Conservation (phyloP, 2,329 filamentous ascomycete genomes). For the Beauveria sp. region DNA sequence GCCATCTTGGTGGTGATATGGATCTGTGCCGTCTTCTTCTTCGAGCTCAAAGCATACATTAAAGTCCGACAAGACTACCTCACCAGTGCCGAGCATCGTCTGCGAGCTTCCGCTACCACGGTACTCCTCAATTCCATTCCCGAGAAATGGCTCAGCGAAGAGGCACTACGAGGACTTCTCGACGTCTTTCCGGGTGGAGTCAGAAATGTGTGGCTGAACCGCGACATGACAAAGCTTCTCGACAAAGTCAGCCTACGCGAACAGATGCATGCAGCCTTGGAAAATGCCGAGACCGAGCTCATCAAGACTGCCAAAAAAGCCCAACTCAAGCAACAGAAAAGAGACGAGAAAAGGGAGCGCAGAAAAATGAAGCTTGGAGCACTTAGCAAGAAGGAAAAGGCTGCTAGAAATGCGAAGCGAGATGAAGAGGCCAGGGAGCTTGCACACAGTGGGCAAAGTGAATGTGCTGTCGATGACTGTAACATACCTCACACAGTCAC, state of each 20-base stretch:
- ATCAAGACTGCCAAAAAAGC: constrained; percentile 73
- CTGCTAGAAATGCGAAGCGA: constrained; percentile 37
- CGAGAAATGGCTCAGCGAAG: constrained; percentile 77
- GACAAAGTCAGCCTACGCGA: constrained; percentile 77
- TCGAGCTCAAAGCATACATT: constrained; percentile 80
- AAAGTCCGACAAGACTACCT: constrained; percentile 91
- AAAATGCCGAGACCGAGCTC: constrained; percentile 76
- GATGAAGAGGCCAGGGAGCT: constrained; percentile 43
- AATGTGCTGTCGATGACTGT: constrained; percentile 45
- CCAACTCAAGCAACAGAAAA: constrained; percentile 60
- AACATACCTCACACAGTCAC: constrained; percentile 45
- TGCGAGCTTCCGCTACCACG: constrained; percentile 89
- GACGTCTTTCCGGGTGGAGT: constrained; percentile 96
- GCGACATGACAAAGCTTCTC: constrained; percentile 74
- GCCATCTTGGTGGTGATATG: constrained; percentile 72
- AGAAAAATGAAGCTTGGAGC: constrained; percentile 41
- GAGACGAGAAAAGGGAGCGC: constrained; percentile 58
- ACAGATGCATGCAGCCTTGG: constrained; percentile 62
- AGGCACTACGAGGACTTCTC: constrained; percentile 75
- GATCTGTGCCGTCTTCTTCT: constrained; percentile 81
- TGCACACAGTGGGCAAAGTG: constrained; percentile 41
- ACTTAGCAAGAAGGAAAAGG: constrained; percentile 43
- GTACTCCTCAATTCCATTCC: constrained; percentile 90
- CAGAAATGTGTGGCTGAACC: constrained; percentile 92
- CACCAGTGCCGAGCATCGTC: constrained; percentile 87